Percentiles rank a stretch among this genome's conserved stretches.
Evolutionary conservation across 495 filamentous ascomycete species (phyloP).

Genomic region (Penicillium fimorum): DNA sequence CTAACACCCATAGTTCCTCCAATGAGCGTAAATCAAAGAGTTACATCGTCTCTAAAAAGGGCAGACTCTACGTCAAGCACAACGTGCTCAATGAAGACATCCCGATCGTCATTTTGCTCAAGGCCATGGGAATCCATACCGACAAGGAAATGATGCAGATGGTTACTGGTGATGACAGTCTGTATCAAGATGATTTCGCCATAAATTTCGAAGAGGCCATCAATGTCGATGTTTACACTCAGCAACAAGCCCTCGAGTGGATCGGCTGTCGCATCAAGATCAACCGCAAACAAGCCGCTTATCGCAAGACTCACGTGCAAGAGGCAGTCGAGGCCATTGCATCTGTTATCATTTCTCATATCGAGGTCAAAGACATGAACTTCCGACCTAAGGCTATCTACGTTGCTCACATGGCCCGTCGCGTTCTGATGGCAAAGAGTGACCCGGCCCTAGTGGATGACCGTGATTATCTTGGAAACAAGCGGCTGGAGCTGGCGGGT

Average conservation of each 20-base stretch:
- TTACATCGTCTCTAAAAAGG: slow-evolving; percentile 90
- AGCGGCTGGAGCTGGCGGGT: slow-evolving; percentile 88
- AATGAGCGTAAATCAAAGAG: slow-evolving; percentile 97
- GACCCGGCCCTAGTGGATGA: slow-evolving; percentile 89
- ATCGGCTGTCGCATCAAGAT: slow-evolving; percentile 83
- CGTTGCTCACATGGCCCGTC: slow-evolving; percentile 90
- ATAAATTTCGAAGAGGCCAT: slow-evolving; percentile 92
- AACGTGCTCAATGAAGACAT: slow-evolving; percentile 91
- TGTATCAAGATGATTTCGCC: slow-evolving; percentile 89
- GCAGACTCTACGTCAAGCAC: slow-evolving; percentile 82
- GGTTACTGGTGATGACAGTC: slow-evolving; percentile 76
- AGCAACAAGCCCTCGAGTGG: slow-evolving; percentile 92
- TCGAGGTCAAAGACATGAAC: slow-evolving; percentile 83
- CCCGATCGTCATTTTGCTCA: slow-evolving; percentile 86
- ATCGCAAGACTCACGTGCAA: slow-evolving; percentile 70
- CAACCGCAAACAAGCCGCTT: slow-evolving; percentile 58
- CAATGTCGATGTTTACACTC: slow-evolving; percentile 78
- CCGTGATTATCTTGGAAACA: slow-evolving; percentile 97
- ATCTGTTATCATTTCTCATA: slow-evolving; percentile 87
- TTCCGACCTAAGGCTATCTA: slow-evolving; percentile 95
- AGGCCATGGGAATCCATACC: slow-evolving; percentile 89
- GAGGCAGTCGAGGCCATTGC: slow-evolving; percentile 90
- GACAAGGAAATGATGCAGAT: slow-evolving; percentile 92
- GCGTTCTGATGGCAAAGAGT: slow-evolving; percentile 89
- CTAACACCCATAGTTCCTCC: slow-evolving; percentile 64